Base-by-base conservation (phyloP, 2,329 filamentous ascomycete genomes). In the Penicillium sp. region DNA sequence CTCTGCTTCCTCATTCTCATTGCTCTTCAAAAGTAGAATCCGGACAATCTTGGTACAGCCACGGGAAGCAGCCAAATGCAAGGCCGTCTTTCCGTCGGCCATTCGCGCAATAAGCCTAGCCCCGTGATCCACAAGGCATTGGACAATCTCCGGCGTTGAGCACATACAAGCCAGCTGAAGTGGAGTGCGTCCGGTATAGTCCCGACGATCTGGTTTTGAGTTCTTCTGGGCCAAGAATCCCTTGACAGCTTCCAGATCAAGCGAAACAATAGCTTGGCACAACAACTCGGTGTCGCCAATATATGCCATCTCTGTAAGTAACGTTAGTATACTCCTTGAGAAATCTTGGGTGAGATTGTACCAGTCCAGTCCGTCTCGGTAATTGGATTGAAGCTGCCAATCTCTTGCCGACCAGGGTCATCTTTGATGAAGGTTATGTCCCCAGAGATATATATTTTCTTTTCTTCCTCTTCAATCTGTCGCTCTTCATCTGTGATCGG, bases 351-450 rank as follows among this genome's bases (percentile, higher is more conserved):
- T 4, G 25, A 27, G n/a, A n/a, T 39, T 48, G 35, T 31, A 62
- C 60, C 59, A 0, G 86, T 92, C 85, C 86, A 93, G 55, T 92
- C 85, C 34, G 85, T 74, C 28, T 86, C 80, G 0, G 83, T 89
- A 25, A 90, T 72, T 0, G 86, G 87, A 51, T 92, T 83, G 66
- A 93, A 93, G 28, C 73, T 78, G 16, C 79, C 79, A 48, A 82
- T 80, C 25, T 73, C 66, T 63, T 92, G 87, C 38, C 87, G 74
- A 12, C 87, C 87, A 1, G 87, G 85, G 50, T 94, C 77, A 52
- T 94, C 85, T 45, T 81, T 82, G 50, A 92, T 70, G 61, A 93
- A 93, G 0, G 72, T 70, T 7, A 92, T 72, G 14, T 75, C 72
- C 6, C 86, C 86, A 2, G 80, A 84, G 14, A 94, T 78, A 55